Conservation (phyloP, 371 early-diverging fungal species). For the Capniomyces stellatus region DNA sequence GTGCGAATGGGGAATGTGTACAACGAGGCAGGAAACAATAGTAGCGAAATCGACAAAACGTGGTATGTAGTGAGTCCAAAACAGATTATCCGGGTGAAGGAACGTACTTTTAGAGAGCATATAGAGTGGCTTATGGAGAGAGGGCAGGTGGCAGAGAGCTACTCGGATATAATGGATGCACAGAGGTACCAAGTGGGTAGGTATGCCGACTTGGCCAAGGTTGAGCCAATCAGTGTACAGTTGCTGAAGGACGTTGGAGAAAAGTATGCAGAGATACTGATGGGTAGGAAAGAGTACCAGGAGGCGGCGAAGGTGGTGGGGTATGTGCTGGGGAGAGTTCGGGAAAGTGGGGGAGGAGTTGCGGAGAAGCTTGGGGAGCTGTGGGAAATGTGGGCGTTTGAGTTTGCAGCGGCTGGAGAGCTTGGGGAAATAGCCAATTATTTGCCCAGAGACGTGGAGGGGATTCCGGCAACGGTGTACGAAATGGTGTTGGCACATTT, state of each 20-base stretch:
- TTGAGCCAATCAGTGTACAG: background rate
- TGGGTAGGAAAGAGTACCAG: slow-evolving; percentile 43
- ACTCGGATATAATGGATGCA: slow-evolving; percentile 27
- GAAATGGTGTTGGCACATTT: slow-evolving; percentile 58
- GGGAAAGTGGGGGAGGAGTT: background rate
- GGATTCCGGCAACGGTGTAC: slow-evolving; percentile 59
- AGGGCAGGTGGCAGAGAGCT: slow-evolving; percentile 58
- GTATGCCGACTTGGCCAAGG: background rate
- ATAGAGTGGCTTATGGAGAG: slow-evolving; percentile 78
- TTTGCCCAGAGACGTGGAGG: slow-evolving; percentile 64
- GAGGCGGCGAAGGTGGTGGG: slow-evolving; percentile 54
- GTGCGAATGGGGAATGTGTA: too few relatives aligned
- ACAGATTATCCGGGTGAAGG: slow-evolving; percentile 73
- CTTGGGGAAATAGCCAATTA: slow-evolving; percentile 51
- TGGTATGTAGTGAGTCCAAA: slow-evolving; percentile 77
- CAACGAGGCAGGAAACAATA: too few relatives aligned
- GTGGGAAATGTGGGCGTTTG: slow-evolving; percentile 86
- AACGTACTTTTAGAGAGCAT: slow-evolving; percentile 75
- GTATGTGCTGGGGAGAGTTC: slow-evolving; percentile 33
- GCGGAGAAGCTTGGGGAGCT: slow-evolving; percentile 10
- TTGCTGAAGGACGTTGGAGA: slow-evolving; percentile 46
- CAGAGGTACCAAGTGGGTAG: slow-evolving; percentile 4
- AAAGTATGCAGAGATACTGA: slow-evolving; percentile 51
- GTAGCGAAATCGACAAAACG: slow-evolving; percentile 15
- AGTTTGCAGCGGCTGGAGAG: slow-evolving; percentile 53